phyloP scores from a whole-genome alignment of 352 stramenopile species.

The Pilasporangium apinafurcum region DNA sequence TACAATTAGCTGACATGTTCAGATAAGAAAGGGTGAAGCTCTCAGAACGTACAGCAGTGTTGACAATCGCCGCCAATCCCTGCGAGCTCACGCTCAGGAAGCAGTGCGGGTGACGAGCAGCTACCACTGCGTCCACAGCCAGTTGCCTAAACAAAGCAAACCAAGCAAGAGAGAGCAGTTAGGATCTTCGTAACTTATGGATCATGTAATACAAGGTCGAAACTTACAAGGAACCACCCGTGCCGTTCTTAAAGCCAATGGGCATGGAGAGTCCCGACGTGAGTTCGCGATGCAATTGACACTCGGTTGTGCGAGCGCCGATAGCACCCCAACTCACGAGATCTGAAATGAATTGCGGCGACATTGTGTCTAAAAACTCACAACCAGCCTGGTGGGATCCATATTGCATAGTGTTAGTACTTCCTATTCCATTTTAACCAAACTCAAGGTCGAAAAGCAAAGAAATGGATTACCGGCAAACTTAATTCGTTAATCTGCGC shows the following conservation, averaged over 20 bases:
- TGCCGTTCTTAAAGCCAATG: constrained; percentile 91
- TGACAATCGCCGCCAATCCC: constrained; percentile 83
- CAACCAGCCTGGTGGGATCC: constrained; percentile 35
- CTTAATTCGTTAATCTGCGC: constrained; percentile 84
- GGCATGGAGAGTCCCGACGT: constrained; percentile 87
- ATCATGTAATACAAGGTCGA: background rate
- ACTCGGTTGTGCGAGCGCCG: constrained; percentile 88
- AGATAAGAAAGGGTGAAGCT: too few species aligned
- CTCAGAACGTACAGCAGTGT: constrained; percentile 45
- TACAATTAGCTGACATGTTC: background rate
- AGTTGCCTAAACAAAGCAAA: constrained; percentile 36
- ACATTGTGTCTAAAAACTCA: constrained; percentile 90
- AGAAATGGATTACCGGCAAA: too few species aligned
- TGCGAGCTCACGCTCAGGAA: constrained; percentile 87
- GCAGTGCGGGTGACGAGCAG: constrained; percentile 77
- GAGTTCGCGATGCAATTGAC: constrained; percentile 85
- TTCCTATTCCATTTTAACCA: too few species aligned
- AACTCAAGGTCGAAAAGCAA: too few species aligned
- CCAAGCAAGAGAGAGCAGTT: background rate
- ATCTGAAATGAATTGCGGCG: constrained; percentile 87
- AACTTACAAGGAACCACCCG: constrained; percentile 63
- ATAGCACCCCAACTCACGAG: constrained; percentile 88
- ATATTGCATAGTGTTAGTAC: too few species aligned
- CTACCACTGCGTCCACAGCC: constrained; percentile 80
- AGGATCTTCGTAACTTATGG: background rate